Evolutionary conservation across 2,329 filamentous ascomycete species (phyloP), one percentile per base, ranked within the genome.

Genomic region (Coniochaeta ligniaria): DNA sequence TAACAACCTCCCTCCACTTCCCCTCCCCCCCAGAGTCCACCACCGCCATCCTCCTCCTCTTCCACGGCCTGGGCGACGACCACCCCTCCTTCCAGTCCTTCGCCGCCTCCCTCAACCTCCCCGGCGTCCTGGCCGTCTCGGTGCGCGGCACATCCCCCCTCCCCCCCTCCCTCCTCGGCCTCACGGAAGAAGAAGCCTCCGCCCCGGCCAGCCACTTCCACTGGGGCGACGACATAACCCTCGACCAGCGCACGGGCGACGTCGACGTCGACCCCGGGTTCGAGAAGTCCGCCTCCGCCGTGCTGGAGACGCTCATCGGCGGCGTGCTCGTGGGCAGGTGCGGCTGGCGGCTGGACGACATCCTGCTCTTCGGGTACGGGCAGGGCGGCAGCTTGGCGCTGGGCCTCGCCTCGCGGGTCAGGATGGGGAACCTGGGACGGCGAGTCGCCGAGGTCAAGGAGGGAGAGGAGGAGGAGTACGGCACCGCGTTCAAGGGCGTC

Each of bases 31-130:
- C 82, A 41, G 84, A 89, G 63, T 82, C 83, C 14, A 84, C 88
- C 11, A 89, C 86, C 50, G 88, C 93, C 67, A 80, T 96, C 66
- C 84, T 96, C 63, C 76, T 96, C 69, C 83, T 96, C 58, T 85
- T 96, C 61, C 92, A 96, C 73, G 92, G 92, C 64, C 83, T 96
- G 14, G 92, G 92, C 63, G 92, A 96, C 75, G 85, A 83, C 36
- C 83, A 91, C 62, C 69, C 72, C 3, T 80, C 89, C 38, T 96
- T 95, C 72, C 81, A 84, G 62, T 75, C 76, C 52, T 89, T 96
- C 63, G 90, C 87, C 22, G 78, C 79, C 60, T 85, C 84, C 66
- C 75, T 96, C 63, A 79, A 82, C 63, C 83, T 96, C 3, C 91
- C 92, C 0, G 90, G 92, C 68, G 92, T 92, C 59, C 82, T 87